A percentile compares a stretch with the other conserved stretches of the same genome.
Conservation (phyloP, 2,329 filamentous ascomycete genomes). For the Neonectria coccinea region DNA sequence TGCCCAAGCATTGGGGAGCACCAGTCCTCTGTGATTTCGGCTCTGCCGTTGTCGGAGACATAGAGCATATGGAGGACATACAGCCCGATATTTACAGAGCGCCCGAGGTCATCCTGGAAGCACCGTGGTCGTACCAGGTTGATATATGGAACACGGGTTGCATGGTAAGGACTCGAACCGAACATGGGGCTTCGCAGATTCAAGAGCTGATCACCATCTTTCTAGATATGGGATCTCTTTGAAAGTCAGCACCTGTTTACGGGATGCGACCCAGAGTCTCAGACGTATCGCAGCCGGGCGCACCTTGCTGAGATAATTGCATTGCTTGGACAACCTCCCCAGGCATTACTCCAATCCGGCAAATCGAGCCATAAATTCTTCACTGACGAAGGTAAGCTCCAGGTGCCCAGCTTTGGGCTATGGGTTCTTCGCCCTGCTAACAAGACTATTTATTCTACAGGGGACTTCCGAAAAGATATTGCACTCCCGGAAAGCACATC, state of each 20-base stretch:
- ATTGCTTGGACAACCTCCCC: constrained; percentile 58
- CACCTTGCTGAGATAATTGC: constrained; percentile 62
- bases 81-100: constrained; percentile 57
- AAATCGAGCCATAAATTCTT: constrained; percentile 53
- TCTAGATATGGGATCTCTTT: constrained; percentile 62
- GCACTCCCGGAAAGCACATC: constrained; percentile 39
- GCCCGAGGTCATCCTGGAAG: constrained; percentile 60
- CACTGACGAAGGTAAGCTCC: constrained; percentile 48
- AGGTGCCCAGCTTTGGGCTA: constrained; percentile 12
- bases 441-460: constrained; percentile 33
- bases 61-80: constrained; percentile 49
- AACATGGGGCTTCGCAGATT: not conserved
- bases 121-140: constrained; percentile 58
- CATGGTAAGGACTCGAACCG: constrained; percentile 55
- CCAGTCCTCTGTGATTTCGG: constrained; percentile 64
- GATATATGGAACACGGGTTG: constrained; percentile 66
- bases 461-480: constrained; percentile 42
- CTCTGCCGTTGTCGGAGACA: constrained; percentile 54
- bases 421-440: constrained; percentile 10
- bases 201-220: constrained; percentile 11
- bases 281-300: constrained; percentile 56
- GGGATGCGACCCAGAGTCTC: constrained; percentile 52
- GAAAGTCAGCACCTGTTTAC: constrained; percentile 59
- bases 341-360: constrained; percentile 49
- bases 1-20: constrained; percentile 47